Conservation (phyloP, 2,329 filamentous ascomycete genomes). For the Exophiala alcalophila region DNA sequence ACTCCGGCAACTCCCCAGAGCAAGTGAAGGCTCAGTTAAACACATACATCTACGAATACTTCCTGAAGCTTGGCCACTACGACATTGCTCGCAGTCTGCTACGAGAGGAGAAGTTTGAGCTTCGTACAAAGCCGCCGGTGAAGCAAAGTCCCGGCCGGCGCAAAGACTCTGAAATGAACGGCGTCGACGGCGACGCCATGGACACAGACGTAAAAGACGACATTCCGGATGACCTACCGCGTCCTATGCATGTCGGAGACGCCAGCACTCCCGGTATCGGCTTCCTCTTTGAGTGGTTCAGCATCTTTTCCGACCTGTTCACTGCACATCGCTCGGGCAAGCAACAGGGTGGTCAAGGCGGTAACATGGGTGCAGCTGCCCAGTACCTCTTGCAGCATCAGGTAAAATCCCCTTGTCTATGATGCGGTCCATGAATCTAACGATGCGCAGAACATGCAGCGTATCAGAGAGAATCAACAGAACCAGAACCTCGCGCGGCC, state of each 20-base stretch:
- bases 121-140: constrained; percentile 55
- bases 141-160: constrained; percentile 69
- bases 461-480: constrained; percentile 71
- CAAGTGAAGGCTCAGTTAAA: constrained; percentile 50
- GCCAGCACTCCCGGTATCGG: constrained; percentile 57
- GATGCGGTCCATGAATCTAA: constrained; percentile 15
- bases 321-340: constrained; percentile 71
- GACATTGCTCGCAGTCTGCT: constrained; percentile 76
- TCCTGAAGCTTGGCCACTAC: constrained; percentile 79
- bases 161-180: constrained; percentile 68
- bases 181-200: constrained; percentile 70
- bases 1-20: constrained; percentile 34
- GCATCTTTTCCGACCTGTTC: constrained; percentile 95
- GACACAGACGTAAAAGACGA: constrained; percentile 81
- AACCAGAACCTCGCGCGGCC: constrained; percentile 68
- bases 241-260: constrained; percentile 54
- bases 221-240: constrained; percentile 74
- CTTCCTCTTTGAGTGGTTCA: constrained; percentile 97
- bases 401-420: constrained; percentile 52
- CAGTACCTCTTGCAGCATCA: constrained; percentile 81
- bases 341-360: constrained; percentile 45
- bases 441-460: constrained; percentile 17
- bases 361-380: constrained; percentile 46
- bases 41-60: constrained; percentile 69
- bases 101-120: constrained; percentile 57